Conservation (phyloP, 495 filamentous ascomycete species). For the Paragyromitra xinjiangensis region DNA sequence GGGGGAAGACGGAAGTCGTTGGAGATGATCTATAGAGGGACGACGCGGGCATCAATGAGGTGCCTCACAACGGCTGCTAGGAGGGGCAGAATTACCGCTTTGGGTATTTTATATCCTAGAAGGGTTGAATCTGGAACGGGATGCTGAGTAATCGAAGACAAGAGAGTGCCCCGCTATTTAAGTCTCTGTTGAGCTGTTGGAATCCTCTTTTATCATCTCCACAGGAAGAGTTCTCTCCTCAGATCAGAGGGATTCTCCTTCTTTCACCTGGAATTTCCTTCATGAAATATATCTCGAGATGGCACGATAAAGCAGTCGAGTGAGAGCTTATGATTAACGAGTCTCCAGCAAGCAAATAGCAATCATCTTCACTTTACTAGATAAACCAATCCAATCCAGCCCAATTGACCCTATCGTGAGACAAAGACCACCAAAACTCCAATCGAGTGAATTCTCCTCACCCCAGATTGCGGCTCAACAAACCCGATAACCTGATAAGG, state of each 20-base stretch:
- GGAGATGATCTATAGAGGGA: background rate
- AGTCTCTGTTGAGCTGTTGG: background rate
- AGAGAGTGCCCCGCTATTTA: background rate
- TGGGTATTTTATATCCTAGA: slow-evolving; percentile 6
- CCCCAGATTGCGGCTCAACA: background rate
- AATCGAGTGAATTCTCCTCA: background rate
- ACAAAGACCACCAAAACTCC: background rate
- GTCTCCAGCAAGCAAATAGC: background rate
- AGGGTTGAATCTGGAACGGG: background rate
- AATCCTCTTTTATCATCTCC: background rate
- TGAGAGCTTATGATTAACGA: slow-evolving; percentile 15
- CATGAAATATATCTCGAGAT: background rate
- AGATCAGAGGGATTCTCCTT: background rate
- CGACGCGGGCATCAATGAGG: slow-evolving; percentile 34
- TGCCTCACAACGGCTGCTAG: background rate
- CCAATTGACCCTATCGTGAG: background rate
- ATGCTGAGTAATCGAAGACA: slow-evolving; percentile 25
- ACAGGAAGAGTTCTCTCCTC: background rate
- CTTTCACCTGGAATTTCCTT: background rate
- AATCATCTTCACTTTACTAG: background rate
- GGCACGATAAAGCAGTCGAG: background rate
- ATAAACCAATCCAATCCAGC: background rate
- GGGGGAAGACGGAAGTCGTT: slow-evolving; percentile 1
- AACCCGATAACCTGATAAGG: slow-evolving; percentile 8
- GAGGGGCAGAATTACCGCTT: slow-evolving; percentile 44